These are phyloP conservation scores for Umbilicus rupestris DNA, from an alignment of 164 flowering plant species.

Conservation along the genomic window DNA sequence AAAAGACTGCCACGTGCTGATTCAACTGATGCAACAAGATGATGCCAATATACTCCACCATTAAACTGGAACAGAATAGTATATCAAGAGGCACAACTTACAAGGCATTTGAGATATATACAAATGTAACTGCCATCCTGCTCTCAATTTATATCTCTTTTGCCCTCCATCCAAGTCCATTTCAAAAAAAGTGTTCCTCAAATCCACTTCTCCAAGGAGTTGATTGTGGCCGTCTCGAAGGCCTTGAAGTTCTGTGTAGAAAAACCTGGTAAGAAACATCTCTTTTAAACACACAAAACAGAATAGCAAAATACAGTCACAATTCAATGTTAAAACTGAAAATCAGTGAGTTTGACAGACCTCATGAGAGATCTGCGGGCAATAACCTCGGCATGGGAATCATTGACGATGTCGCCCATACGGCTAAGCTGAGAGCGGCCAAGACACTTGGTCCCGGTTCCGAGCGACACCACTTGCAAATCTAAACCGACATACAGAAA, in stretches of 20 bases:
- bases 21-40: not conserved
- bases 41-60: not conserved
- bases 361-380: slow-evolving; percentile 83
- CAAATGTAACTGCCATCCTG: slow-evolving; percentile 69
- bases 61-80: not conserved
- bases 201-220: slow-evolving; percentile 18
- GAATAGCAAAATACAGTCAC: not conserved
- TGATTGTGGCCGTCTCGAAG: too few species aligned
- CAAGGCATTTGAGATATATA: slow-evolving; percentile 92
- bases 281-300: not conserved
- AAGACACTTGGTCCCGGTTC: slow-evolving; percentile 88
- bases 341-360: slow-evolving; percentile 17
- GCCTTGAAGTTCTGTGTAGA: slow-evolving; percentile 54
- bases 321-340: not conserved
- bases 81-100: slow-evolving; percentile 26
- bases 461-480: slow-evolving; percentile 70
- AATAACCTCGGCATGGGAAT: slow-evolving; percentile 85
- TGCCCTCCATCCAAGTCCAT: slow-evolving; percentile 24
- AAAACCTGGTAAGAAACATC: slow-evolving; percentile 34
- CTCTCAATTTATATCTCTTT: slow-evolving; percentile 39
- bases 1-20: not conserved
- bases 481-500: slow-evolving; percentile 21
- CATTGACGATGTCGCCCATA: slow-evolving; percentile 75
- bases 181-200: slow-evolving; percentile 19
- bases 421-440: slow-evolving; percentile 58